phyloP scores from a whole-genome alignment of 2,329 filamentous ascomycete genomes.

The Verticillium dahliae region DNA sequence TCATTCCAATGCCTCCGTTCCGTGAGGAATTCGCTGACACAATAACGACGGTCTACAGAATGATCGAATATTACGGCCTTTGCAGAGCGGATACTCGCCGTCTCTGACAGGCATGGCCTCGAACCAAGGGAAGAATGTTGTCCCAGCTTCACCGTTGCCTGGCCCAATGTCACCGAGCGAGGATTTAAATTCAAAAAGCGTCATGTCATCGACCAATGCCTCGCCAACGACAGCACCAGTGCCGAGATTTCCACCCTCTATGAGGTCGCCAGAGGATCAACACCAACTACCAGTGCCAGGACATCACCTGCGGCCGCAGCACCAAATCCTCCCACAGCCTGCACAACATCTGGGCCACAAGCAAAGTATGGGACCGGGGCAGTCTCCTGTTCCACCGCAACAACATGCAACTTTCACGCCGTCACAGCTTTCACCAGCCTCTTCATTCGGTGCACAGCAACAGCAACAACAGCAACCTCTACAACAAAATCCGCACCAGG shows the following conservation, averaged over 20 bases:
- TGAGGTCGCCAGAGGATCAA: background rate
- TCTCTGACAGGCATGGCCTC: background rate
- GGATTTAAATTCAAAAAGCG: conserved; percentile 14
- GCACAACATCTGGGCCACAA: background rate
- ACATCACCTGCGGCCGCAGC: conserved; percentile 13
- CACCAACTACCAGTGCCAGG: conserved; percentile 11
- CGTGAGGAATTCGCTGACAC: no score
- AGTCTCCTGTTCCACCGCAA: conserved; percentile 1
- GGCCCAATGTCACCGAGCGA: conserved; percentile 6
- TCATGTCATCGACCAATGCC: conserved; percentile 11
- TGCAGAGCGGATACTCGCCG: conserved; percentile 5
- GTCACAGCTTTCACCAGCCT: background rate
- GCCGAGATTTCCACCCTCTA: background rate
- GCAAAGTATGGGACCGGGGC: background rate
- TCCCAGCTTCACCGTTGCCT: background rate
- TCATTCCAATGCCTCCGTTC: background rate
- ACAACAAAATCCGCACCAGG: background rate
- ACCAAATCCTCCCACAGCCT: conserved; percentile 12
- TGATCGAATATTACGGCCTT: conserved; percentile 21
- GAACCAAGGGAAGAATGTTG: background rate
- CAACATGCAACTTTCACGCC: conserved; percentile 4
- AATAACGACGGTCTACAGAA: conserved; percentile 7
- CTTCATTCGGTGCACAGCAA: background rate
- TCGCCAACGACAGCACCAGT: conserved; percentile 1
- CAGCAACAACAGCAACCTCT: conserved; percentile 1